Conservation (phyloP, 805 yeast species). For the Cyberlindnera xylosilytica region DNA sequence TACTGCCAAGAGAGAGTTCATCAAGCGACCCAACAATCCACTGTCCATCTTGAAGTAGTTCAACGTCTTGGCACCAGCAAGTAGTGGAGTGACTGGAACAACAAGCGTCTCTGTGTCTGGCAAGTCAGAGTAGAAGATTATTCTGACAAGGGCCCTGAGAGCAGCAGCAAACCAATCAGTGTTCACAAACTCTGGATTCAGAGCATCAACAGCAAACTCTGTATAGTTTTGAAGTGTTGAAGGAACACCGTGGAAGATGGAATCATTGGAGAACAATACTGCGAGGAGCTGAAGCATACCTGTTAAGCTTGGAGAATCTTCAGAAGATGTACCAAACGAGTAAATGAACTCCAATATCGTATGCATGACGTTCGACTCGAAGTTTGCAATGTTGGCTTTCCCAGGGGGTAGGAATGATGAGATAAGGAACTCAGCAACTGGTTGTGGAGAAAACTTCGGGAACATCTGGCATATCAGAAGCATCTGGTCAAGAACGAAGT, state of each 20-base stretch:
- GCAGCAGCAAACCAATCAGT: constrained; percentile 59
- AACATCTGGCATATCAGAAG: constrained; percentile 41
- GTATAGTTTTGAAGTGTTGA: constrained; percentile 35
- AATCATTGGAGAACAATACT: constrained; percentile 37
- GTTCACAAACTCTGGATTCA: constrained; percentile 38
- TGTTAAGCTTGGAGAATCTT: constrained; percentile 31
- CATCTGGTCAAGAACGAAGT: constrained; percentile 38
- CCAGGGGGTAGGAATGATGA: constrained; percentile 33
- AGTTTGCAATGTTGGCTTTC: constrained; percentile 32
- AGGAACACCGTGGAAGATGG: constrained; percentile 34
- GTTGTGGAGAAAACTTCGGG: constrained; percentile 34
- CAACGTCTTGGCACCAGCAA: constrained; percentile 18
- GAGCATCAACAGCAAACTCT: constrained; percentile 32
- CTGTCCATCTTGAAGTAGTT: constrained; percentile 26
- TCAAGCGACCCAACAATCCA: constrained; percentile 32
- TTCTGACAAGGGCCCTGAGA: constrained; percentile 51
- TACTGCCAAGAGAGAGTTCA: constrained; percentile 41
- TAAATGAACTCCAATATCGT: constrained; percentile 34
- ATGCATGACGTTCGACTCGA: constrained; percentile 35
- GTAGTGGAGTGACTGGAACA: constrained; percentile 14
- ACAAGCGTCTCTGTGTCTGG: constrained; percentile 42
- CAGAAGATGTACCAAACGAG: constrained; percentile 32
- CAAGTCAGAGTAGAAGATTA: constrained; percentile 47
- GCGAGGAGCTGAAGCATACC: constrained; percentile 43
- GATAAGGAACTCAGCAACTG: constrained; percentile 38